A percentile compares a stretch with the other conserved stretches of the same genome.
Conservation (phyloP, 2,329 filamentous ascomycete species). For the Colletotrichum eleusines region DNA sequence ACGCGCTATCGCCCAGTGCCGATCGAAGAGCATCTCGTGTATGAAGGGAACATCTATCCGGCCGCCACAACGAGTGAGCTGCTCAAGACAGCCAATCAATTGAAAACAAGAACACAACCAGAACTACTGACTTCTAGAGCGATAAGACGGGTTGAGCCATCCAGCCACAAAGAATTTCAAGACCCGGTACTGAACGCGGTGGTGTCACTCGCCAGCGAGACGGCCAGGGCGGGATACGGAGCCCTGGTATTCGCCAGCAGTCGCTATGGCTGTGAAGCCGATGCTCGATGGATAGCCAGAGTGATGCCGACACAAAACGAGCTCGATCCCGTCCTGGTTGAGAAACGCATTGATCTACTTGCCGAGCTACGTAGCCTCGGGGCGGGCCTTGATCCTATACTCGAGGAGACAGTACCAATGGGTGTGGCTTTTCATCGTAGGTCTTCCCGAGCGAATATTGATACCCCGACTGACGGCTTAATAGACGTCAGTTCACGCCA, state of each 20-base stretch:
- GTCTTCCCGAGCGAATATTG: constrained; percentile 44
- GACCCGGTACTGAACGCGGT: constrained; percentile 78
- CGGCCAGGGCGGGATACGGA: constrained; percentile 75
- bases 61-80: constrained; percentile 69
- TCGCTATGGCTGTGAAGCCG: constrained; percentile 73
- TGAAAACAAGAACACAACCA: constrained; percentile 53
- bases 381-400: constrained; percentile 73
- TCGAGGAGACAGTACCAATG: constrained; percentile 72
- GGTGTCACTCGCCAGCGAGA: constrained; percentile 76
- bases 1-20: constrained; percentile 81
- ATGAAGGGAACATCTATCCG: constrained; percentile 75
- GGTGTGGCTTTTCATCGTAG: constrained; percentile 82
- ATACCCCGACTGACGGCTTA: neutral
- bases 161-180: constrained; percentile 70
- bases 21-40: constrained; percentile 80
- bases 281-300: constrained; percentile 76
- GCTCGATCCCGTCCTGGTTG: constrained; percentile 61
- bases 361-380: constrained; percentile 74
- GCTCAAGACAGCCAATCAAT: constrained; percentile 67
- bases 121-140: constrained; percentile 54
- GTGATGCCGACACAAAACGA: constrained; percentile 68
- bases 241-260: constrained; percentile 81
- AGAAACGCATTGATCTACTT: constrained; percentile 73
- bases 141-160: constrained; percentile 64
- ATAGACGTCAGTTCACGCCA: constrained; percentile 52